Evolutionary conservation across 352 stramenopile species (phyloP).

Genomic region (Pythium biforme): DNA sequence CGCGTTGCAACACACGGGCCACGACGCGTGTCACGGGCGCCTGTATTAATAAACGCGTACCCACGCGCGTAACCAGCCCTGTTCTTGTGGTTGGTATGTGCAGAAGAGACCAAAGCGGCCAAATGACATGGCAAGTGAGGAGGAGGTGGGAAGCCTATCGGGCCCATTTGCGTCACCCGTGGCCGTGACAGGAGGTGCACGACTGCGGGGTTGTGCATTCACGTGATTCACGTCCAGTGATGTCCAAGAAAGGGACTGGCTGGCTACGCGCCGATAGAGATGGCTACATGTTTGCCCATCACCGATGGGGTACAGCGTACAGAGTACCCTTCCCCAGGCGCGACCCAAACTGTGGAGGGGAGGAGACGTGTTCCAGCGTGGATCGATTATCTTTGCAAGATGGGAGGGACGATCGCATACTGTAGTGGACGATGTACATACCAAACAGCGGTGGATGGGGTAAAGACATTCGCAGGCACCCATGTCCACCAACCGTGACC

Average conservation of each 20-base stretch:
- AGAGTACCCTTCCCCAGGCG: not conserved
- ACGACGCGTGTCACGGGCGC: not conserved
- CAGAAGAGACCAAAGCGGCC: not conserved
- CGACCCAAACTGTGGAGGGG: not conserved
- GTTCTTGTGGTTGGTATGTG: too few relatives aligned
- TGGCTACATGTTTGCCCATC: conserved; percentile 12
- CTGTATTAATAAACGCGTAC: conserved; percentile 10
- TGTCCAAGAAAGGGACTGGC: conserved; percentile 3
- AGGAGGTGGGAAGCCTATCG: not conserved
- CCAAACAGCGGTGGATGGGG: too few relatives aligned
- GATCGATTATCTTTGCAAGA: not conserved
- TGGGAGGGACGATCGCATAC: not conserved
- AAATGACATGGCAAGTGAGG: not conserved
- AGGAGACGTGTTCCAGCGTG: not conserved
- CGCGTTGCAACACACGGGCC: too few relatives aligned
- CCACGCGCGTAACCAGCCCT: not conserved
- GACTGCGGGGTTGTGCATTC: not conserved
- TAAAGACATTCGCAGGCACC: too few relatives aligned
- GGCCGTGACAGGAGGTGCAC: conserved; percentile 13
- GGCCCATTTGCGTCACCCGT: conserved; percentile 2
- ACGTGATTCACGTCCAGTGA: not conserved
- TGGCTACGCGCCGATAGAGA: too few relatives aligned
- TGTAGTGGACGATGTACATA: too few relatives aligned
- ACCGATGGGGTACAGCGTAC: conserved; percentile 6
- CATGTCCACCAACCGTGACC: too few relatives aligned